Conservation (phyloP, 805 yeast species). For the Hanseniaspora vineae region DNA sequence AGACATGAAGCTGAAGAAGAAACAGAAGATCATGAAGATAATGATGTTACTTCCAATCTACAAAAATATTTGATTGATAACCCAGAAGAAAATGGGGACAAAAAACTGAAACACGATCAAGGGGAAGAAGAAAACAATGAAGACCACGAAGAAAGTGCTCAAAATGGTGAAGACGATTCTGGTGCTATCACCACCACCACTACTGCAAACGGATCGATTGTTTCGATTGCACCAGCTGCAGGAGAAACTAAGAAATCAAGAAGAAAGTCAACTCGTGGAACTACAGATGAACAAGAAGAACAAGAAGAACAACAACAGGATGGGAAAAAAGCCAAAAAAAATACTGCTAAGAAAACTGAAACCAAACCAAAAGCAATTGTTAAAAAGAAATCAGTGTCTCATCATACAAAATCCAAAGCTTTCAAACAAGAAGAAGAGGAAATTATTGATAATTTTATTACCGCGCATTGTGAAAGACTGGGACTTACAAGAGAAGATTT, state of each 20-base stretch:
- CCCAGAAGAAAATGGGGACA: constrained; percentile 1
- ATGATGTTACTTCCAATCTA: not conserved
- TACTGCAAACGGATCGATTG: not conserved
- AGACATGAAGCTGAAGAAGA: constrained; percentile 2
- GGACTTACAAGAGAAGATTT: constrained; percentile 52
- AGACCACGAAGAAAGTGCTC: not conserved
- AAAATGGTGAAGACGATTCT: not conserved
- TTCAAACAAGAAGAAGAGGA: constrained; percentile 39
- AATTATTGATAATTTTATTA: constrained; percentile 62
- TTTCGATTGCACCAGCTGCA: too few relatives aligned
- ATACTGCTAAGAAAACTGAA: constrained; percentile 32
- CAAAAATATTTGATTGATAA: not conserved
- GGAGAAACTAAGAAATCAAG: not conserved
- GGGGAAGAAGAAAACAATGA: not conserved
- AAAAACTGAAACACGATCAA: not conserved
- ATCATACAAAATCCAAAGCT: constrained; percentile 11
- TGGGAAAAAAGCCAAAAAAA: not conserved
- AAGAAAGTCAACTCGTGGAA: not conserved
- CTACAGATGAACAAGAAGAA: not conserved
- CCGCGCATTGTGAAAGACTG: constrained; percentile 52
- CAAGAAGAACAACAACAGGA: not conserved
- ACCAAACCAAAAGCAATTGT: constrained; percentile 7
- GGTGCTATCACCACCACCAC: not conserved
- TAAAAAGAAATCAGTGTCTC: constrained; percentile 7
- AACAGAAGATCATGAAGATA: not conserved